Evolutionary conservation across 495 filamentous ascomycete genomes (phyloP), one percentile per base, ranked within the genome.

Genomic region (Hypoxylon fragiforme): DNA sequence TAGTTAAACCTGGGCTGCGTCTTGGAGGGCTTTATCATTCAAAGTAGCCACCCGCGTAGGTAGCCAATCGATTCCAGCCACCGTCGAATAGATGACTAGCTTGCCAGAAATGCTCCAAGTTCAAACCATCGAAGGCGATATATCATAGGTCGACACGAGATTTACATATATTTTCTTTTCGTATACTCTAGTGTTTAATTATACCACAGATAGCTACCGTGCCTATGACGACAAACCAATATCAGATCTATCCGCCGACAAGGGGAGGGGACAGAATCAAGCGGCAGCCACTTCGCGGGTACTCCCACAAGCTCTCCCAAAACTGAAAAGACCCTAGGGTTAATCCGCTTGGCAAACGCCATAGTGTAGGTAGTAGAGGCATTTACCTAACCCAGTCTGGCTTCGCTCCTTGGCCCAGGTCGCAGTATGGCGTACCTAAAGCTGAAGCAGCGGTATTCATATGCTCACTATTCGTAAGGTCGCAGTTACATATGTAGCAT

Each of bases 201-300:
- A n/a, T n/a, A n/a, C n/a, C n/a, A n/a, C n/a, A 26, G 19, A 14
- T 11, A 42, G 39, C 20, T n/a, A 42, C 39, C 6, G 1, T n/a
- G 11, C 11, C 15, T 15, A 12, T 26, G 21, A 18, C 1, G 14
- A 18, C 13, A 18, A 18, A 2, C 3, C 34, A 6, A 20, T 1
- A 39, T 39, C 37, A 39, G n/a, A 21, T 7, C 37, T 5, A 37
- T 37, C 34, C n/a, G 8, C 9, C 12, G 3, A n/a, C 12, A 34
- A n/a, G 8, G 31, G 31, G 9, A 21, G 4, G 14, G 37, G 37
- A 11, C 22, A 12, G 16, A 21, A 34, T n/a, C 12, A 6, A 44
- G 41, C 13, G 40, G 22, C 41, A 44, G 41, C 41, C 41, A 44
- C 41, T 11, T 21, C 37, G 15, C 37, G 37, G 26, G 14, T 32